Evolutionary conservation across 345 rosid species (phyloP).

Genomic region (Rubroshorea leprosula): DNA sequence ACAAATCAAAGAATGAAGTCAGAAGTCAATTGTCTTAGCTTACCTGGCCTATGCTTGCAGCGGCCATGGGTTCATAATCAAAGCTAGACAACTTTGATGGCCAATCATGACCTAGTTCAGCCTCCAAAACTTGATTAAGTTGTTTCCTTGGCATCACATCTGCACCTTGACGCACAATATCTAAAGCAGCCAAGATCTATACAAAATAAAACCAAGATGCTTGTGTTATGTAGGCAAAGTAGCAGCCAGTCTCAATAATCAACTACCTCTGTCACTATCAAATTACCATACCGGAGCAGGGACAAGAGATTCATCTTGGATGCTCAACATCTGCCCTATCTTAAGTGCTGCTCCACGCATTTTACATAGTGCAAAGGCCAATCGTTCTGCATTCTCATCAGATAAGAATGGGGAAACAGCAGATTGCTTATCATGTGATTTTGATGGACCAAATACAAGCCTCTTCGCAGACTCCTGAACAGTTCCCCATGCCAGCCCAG

Average conservation of each 20-base stretch:
- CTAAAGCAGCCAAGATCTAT: slow-evolving; percentile 92
- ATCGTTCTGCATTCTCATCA: slow-evolving; percentile 84
- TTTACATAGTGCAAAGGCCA: slow-evolving; percentile 84
- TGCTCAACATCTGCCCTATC: slow-evolving; percentile 95
- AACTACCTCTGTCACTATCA: background rate
- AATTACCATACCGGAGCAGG: slow-evolving; percentile 76
- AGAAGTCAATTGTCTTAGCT: slow-evolving; percentile 6
- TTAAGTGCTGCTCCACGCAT: slow-evolving; percentile 99
- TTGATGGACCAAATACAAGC: slow-evolving; percentile 65
- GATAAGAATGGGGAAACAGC: slow-evolving; percentile 70
- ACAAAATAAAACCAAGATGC: slow-evolving; percentile 16
- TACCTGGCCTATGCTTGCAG: slow-evolving; percentile 99
- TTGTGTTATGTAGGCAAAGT: background rate
- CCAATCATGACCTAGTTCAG: slow-evolving; percentile 87
- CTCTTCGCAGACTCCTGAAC: slow-evolving; percentile 86
- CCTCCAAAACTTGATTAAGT: slow-evolving; percentile 77
- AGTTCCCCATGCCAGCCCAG: slow-evolving; percentile 96
- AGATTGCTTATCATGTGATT: slow-evolving; percentile 47
- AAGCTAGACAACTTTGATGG: slow-evolving; percentile 70
- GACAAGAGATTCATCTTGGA: slow-evolving; percentile 93
- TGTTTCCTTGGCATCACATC: slow-evolving; percentile 98
- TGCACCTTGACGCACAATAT: slow-evolving; percentile 98
- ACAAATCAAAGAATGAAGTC: background rate
- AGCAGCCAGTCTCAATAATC: no score
- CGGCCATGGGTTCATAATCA: slow-evolving; percentile 93